Conservation (phyloP, 345 rosid species). For the Kandelia obovata region DNA sequence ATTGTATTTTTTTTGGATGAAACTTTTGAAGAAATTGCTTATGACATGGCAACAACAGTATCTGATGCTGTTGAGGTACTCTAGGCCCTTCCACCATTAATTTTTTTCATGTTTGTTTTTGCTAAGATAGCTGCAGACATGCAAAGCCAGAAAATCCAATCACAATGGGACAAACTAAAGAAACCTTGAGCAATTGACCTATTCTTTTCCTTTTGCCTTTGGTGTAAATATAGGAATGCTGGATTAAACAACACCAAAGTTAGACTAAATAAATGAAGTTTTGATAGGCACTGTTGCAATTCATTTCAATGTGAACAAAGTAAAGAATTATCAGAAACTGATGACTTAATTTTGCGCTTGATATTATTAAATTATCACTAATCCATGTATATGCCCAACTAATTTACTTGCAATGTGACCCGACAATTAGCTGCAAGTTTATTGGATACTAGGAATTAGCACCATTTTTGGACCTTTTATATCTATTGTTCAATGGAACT, state of each 20-base stretch:
- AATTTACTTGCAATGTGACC: not conserved
- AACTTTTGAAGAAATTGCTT: slow-evolving; percentile 94
- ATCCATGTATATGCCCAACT: not conserved
- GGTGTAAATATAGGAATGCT: too few species aligned
- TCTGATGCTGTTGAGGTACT: slow-evolving; percentile 97
- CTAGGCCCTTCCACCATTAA: not conserved
- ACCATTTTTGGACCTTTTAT: not conserved
- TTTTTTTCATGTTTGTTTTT: not conserved
- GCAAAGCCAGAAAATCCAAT: not conserved
- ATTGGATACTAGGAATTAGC: not conserved
- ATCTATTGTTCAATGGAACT: not conserved
- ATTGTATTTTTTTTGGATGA: slow-evolving; percentile 94
- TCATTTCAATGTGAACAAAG: not conserved
- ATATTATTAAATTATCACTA: not conserved
- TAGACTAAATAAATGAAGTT: not conserved
- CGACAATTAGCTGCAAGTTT: not conserved
- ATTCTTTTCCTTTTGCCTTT: too few species aligned
- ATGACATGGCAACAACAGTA: slow-evolving; percentile 94
- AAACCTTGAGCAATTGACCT: not conserved
- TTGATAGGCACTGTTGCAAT: not conserved
- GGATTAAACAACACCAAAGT: too few species aligned
- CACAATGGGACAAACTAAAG: not conserved
- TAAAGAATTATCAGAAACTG: not conserved
- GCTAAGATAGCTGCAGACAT: not conserved
- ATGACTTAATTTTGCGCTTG: not conserved